Evolutionary conservation across 345 rosid species (phyloP), one percentile per base, ranked within the genome.

Genomic region (Salix caprea): DNA sequence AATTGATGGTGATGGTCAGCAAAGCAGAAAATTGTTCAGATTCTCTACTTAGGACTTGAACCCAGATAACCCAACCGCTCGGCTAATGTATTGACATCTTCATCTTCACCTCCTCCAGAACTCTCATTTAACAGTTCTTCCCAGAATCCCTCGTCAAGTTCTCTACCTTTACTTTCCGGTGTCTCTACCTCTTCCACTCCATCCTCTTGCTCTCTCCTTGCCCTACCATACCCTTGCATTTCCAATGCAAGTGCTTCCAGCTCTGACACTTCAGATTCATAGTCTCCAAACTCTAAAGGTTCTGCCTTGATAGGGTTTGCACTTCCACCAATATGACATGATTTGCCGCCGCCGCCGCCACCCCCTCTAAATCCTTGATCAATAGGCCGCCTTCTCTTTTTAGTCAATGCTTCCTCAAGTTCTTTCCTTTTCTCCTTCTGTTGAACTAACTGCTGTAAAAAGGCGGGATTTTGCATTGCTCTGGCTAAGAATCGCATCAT

Each of bases 401-500:
- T 88, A 40, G 76, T 76, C 64, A 86, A 44, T 11, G 83, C 89
- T 78, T 91, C 91, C 73, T 86, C 90, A 13, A 88, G 81, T 76
- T 87, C 94, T 79, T 72, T 91, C 67, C 85, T 84, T 42, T 76
- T 80, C 75, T 82, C 88, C 30, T 85, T 87, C 11, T 84, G 80
- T 62, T 87, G 88, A 12, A 74, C 75, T n/a, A 90, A 54, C 71
- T 92, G 95, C 72, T 84, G 90, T 5, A 95, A 44, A 74, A 90
- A 87, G 1, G 78, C 84, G 0, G 97, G 99, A 40, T 91, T 89
- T 81, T 88, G 83, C 77, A 90, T 86, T 32, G 90, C 97, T 65
- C 86, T 86, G 37, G 89, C 93, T 79, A 92, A 76, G 83, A 94
- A 92, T 4, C 90, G 87, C 97, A 94, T 92, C 97, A 92, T 92